These are phyloP conservation scores for Drosera spatulata DNA, from an alignment of 179 eudicot genomes.

Conservation along the genomic window DNA sequence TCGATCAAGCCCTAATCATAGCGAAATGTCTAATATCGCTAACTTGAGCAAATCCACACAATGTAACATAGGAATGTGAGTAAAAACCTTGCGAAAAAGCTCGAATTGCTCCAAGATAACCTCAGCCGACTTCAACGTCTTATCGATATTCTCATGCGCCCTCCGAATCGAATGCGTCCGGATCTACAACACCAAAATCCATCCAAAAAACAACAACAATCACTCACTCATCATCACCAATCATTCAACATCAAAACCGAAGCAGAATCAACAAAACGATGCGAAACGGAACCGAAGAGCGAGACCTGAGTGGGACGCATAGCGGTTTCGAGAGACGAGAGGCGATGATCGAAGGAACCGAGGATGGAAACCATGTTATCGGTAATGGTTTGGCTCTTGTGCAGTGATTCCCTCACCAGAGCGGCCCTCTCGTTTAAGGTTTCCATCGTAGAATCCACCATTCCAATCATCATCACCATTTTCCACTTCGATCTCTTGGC, in stretches of 20 bases:
- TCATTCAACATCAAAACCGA: too few species aligned
- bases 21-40: too few species aligned
- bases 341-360: constrained; percentile 79
- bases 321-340: constrained; percentile 73
- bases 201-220: too few species aligned
- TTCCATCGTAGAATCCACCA: constrained; percentile 25
- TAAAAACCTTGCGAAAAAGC: constrained; percentile 9
- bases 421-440: constrained; percentile 48
- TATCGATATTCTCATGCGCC: constrained; percentile 86
- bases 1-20: too few species aligned
- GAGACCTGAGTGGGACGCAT: constrained; percentile 10
- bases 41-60: too few species aligned
- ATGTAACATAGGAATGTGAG: not conserved
- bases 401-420: constrained; percentile 57
- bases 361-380: constrained; percentile 58
- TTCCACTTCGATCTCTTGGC: too few species aligned
- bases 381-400: constrained; percentile 58
- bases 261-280: too few species aligned
- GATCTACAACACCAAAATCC: constrained; percentile 7
- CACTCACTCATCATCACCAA: too few species aligned
- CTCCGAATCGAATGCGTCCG: constrained; percentile 74
- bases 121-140: constrained; percentile 79
- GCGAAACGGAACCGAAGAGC: too few species aligned
- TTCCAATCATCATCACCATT: too few species aligned
- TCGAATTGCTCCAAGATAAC: constrained; percentile 70